Conservation (phyloP, 768 basidiomycete species). For the Phlebiopsis flavidoalba region DNA sequence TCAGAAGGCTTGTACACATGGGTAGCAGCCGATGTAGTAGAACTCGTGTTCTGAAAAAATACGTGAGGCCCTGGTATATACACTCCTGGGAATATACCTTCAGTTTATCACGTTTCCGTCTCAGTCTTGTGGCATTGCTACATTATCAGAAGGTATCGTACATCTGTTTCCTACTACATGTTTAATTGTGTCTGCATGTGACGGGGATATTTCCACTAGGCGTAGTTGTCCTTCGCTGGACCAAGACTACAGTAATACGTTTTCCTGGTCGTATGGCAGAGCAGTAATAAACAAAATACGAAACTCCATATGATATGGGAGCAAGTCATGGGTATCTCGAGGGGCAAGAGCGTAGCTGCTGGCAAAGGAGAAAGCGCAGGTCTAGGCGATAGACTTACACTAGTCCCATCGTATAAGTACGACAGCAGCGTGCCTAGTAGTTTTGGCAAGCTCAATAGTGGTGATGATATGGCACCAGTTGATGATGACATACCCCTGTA, state of each 20-base stretch:
- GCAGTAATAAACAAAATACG: background rate
- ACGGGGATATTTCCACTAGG: background rate
- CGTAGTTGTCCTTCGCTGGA: background rate
- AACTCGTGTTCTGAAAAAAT: conserved; percentile 68
- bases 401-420: conserved; percentile 89
- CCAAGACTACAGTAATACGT: background rate
- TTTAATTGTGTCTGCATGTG: background rate
- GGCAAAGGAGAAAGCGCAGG: background rate
- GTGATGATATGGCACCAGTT: background rate
- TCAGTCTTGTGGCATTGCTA: background rate
- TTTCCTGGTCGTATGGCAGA: background rate
- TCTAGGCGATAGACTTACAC: conserved; percentile 44
- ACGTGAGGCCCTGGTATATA: conserved; percentile 49
- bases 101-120: background rate
- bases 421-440: conserved; percentile 81
- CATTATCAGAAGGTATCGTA: conserved; percentile 8
- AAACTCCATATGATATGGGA: background rate
- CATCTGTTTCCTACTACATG: conserved; percentile 5
- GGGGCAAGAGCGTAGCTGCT: background rate
- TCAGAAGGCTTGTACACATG: conserved; percentile 82
- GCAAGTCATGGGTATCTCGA: background rate
- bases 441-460: background rate
- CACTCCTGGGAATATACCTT: background rate
- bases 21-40: conserved; percentile 82
- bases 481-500: conserved; percentile 64